Evolutionary conservation across 495 filamentous ascomycete genomes (phyloP), one percentile per base, ranked within the genome.

Genomic region (Neurospora sp.): DNA sequence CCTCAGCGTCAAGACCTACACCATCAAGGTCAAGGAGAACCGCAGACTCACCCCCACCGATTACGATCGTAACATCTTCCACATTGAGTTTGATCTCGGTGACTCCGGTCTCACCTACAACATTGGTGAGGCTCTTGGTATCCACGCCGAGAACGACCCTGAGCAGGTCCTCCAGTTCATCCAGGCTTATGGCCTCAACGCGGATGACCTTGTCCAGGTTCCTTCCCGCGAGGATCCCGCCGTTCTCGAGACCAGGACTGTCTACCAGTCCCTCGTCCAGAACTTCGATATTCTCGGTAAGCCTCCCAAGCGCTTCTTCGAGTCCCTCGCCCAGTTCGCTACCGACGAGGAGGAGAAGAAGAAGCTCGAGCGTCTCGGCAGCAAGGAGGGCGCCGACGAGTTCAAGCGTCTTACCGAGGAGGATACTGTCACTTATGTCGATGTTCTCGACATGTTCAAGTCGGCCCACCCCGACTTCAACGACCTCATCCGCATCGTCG

Each of bases 1-100:
- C 78, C 82, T 96, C 38, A 83, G 90, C 5, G 88, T 92, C 78
- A 92, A 97, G 88, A 98, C 95, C 5, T 91, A 87, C 79, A 92
- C 93, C 41, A 90, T 97, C 69, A 90, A 90, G 73, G 96, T 99
- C 80, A 92, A 97, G 85, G 96, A 97, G 84, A 97, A 97, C 83
- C 91, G 94, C 71, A 88, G 96, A 61, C 88, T 99, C 65, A 99
- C 96, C 0, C 96, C 96, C 22, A 77, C 81, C 65, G 91, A 91
- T 12, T 99, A 99, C 81, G 95, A 97, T 80, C 93, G 96, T 40
- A 98, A 99, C 85, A 98, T 99, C 82, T 99, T 99, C 91, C 96
- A 99, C 84, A 98, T 99, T 75, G 96, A 99, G 82, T 99, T 99
- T 78, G 96, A 98, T 80, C 88, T 98, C 22, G 94, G 94, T 69